Evolutionary conservation across 2,329 filamentous ascomycete species (phyloP).

Genomic region (Parafenestella ontariensis): DNA sequence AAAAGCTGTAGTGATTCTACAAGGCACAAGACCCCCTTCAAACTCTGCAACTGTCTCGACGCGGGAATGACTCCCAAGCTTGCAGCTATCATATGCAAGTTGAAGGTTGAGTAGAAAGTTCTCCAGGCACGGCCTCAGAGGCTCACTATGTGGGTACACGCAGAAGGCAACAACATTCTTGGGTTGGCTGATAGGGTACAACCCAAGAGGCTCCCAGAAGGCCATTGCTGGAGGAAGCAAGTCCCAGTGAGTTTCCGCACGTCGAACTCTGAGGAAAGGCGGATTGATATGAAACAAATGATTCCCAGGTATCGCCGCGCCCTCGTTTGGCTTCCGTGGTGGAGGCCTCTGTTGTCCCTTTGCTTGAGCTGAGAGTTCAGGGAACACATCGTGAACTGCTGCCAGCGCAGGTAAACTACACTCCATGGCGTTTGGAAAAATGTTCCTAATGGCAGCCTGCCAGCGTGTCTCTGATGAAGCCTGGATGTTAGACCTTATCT

Average conservation of each 20-base stretch:
- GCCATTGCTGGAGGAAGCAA: constrained; percentile 75
- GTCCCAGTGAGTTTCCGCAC: constrained; percentile 73
- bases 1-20: constrained; percentile 21
- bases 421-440: constrained; percentile 43
- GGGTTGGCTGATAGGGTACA: constrained; percentile 72
- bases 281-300: constrained; percentile 61
- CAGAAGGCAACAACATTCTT: constrained; percentile 77
- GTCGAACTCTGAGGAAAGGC: constrained; percentile 75
- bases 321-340: constrained; percentile 41
- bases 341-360: constrained; percentile 45
- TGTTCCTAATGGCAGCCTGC: constrained; percentile 27
- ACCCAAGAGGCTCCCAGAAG: constrained; percentile 83
- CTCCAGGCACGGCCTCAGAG: constrained; percentile 66
- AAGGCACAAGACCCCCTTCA: constrained; percentile 43
- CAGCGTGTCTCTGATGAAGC: constrained; percentile 35
- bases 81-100: constrained; percentile 75
- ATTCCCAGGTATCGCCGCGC: constrained; percentile 31
- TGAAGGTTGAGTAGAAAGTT: constrained; percentile 73
- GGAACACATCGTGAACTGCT: constrained; percentile 57
- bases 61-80: constrained; percentile 69
- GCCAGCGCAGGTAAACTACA: constrained; percentile 40
- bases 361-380: constrained; percentile 38
- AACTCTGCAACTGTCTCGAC: constrained; percentile 49
- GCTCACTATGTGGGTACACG: constrained; percentile 71
- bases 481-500: not conserved